Base-by-base conservation (phyloP, 2,329 filamentous ascomycete genomes). In the Magnaporthiopsis poae region DNA sequence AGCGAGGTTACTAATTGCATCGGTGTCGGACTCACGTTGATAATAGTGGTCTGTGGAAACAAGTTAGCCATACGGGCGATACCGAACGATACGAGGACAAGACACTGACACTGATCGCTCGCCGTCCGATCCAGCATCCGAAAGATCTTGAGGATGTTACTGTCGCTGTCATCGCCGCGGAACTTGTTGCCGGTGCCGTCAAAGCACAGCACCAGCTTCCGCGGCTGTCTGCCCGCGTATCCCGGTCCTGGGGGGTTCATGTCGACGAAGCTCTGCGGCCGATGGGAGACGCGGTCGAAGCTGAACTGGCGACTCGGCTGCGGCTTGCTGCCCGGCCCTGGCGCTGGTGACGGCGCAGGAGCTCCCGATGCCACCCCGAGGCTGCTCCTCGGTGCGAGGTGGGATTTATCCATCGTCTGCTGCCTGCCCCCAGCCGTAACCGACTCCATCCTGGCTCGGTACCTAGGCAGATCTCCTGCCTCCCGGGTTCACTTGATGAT, bases 91-190 rank as follows among this genome's bases (percentile, higher is more conserved):
- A 27, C 11, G 25, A 12, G 21, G 33, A 39, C 5, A 36, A 36
- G 9, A 13, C n/a, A 74, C 78, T 68, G 73, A 81, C 80, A 87
- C 68, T 90, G 87, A 66, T 86, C 82, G 29, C 80, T 79, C 0
- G 85, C 84, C 8, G 83, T 84, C 5, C 88, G 82, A 70, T 90
- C 87, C 1, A 90, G 77, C 81, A 89, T 89, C 56, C 87, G 82
- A 70, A 88, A 90, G 13, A 90, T 88, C 72, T 90, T 90, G 68
- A 90, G 77, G 70, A 90, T 87, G 66, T 87, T 87, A 73, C 83
- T 86, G 70, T 88, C 85, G 60, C 82, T 86, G 15, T 86, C 85
- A 65, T 87, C 84, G 12, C 86, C 85, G 61, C 84, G 81, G 68
- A 88, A 88, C 68, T 86, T 87, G 71, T 88, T 88, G 0, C 85